These are phyloP conservation scores for Croton laevigatus DNA, from an alignment of 441 rosid genomes.

Conservation along the genomic window DNA sequence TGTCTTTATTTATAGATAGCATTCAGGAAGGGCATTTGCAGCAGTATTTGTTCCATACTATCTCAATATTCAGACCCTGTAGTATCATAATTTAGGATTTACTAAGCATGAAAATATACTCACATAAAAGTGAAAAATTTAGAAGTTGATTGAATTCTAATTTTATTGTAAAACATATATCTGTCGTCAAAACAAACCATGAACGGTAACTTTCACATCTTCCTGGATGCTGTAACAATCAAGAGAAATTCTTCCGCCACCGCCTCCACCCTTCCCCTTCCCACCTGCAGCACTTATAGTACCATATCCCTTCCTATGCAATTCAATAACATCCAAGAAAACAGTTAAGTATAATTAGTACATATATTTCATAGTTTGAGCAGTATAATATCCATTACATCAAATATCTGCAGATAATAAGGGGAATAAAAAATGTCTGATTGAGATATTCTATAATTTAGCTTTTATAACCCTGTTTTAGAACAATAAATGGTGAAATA, in stretches of 20 bases:
- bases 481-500: background rate
- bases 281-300: constrained; percentile 91
- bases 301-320: constrained; percentile 88
- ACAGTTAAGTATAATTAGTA: constrained; percentile 14
- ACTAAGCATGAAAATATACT: constrained; percentile 15
- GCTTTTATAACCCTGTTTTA: background rate
- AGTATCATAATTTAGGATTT: background rate
- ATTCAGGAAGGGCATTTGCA: background rate
- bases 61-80: background rate
- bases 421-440: background rate
- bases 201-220: constrained; percentile 75
- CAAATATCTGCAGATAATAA: constrained; percentile 6
- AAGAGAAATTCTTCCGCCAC: constrained; percentile 96
- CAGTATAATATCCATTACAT: constrained; percentile 6
- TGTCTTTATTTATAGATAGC: background rate
- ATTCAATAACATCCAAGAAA: constrained; percentile 26
- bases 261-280: constrained; percentile 95
- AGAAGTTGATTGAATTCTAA: constrained; percentile 25
- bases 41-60: background rate
- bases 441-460: background rate
- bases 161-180: constrained; percentile 23
- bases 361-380: constrained; percentile 14
- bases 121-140: constrained; percentile 27
- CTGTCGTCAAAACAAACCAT: constrained; percentile 60
- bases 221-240: constrained; percentile 98